These are phyloP conservation scores for Spizellomyces sp. DNA, from an alignment of 192 early-diverging fungal genomes.

Conservation along the genomic window DNA sequence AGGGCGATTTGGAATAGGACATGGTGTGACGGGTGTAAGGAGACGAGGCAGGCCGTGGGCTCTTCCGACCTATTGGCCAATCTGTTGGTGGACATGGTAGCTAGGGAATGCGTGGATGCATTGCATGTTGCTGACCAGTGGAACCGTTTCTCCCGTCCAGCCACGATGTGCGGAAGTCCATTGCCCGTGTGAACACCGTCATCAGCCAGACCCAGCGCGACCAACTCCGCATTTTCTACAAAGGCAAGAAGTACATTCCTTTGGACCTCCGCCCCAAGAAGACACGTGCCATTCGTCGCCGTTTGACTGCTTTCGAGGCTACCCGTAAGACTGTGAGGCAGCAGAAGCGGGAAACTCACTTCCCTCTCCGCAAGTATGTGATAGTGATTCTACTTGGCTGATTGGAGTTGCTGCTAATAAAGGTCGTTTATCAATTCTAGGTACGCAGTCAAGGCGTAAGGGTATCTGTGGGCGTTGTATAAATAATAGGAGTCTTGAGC, in stretches of 20 bases:
- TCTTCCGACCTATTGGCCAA: too few species aligned
- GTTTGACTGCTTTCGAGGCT: conserved; percentile 82
- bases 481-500: too few species aligned
- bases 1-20: too few species aligned
- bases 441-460: conserved; percentile 55
- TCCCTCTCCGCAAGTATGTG: conserved; percentile 88
- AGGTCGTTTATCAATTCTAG: background rate
- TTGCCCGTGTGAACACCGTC: conserved; percentile 94
- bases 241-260: conserved; percentile 93
- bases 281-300: conserved; percentile 97
- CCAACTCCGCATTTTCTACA: conserved; percentile 87
- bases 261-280: conserved; percentile 98
- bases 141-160: conserved; percentile 37
- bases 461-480: background rate
- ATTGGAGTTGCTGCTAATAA: background rate
- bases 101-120: too few species aligned
- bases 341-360: conserved; percentile 86
- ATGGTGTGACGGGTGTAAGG: too few species aligned
- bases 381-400: background rate
- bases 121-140: too few species aligned
- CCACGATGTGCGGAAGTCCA: conserved; percentile 86
- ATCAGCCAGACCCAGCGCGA: conserved; percentile 92
- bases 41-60: too few species aligned
- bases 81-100: too few species aligned
- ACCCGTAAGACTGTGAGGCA: conserved; percentile 85